Percentiles rank a stretch among this genome's conserved stretches.
phyloP scores from a whole-genome alignment of 2,329 filamentous ascomycete genomes.

The Ascochyta fabae region DNA sequence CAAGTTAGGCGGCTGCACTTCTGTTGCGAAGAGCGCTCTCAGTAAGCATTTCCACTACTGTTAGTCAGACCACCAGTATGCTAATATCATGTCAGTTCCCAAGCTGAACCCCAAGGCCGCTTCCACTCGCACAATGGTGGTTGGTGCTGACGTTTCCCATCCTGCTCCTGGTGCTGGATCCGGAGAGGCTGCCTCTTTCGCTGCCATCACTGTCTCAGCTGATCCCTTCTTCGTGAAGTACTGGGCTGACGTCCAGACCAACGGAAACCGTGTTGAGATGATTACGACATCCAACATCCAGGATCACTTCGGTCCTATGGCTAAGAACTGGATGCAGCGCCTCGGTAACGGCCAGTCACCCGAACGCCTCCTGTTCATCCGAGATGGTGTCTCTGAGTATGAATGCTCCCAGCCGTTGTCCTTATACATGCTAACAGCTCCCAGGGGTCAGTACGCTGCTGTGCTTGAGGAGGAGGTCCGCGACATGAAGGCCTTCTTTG shows the following conservation, averaged over 20 bases:
- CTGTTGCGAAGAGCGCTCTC: slow-evolving; percentile 52
- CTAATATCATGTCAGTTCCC: not conserved
- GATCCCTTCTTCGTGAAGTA: slow-evolving; percentile 77
- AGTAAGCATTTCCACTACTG: slow-evolving; percentile 3
- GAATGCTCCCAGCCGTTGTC: too few species aligned
- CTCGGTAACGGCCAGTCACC: slow-evolving; percentile 65
- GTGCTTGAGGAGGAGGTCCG: slow-evolving; percentile 80
- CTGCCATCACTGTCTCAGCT: slow-evolving; percentile 82
- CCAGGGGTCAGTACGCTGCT: slow-evolving; percentile 79
- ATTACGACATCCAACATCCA: slow-evolving; percentile 71
- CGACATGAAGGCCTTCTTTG: slow-evolving; percentile 70
- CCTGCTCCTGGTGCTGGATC: slow-evolving; percentile 64
- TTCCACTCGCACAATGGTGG: slow-evolving; percentile 70
- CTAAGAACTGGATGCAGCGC: slow-evolving; percentile 67
- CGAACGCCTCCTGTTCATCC: slow-evolving; percentile 84
- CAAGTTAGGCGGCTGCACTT: slow-evolving; percentile 87
- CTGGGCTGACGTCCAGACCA: slow-evolving; percentile 79
- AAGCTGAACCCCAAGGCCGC: slow-evolving; percentile 22
- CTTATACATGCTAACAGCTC: slow-evolving; percentile 36
- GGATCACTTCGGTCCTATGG: slow-evolving; percentile 68
- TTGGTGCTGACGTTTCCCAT: slow-evolving; percentile 92
- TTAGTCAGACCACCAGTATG: not conserved
- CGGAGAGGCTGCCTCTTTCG: slow-evolving; percentile 70
- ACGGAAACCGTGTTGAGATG: slow-evolving; percentile 82
- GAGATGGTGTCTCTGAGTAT: slow-evolving; percentile 83